Conservation (phyloP, 2,329 filamentous ascomycete species). For the Incumbomyces delicatus region DNA sequence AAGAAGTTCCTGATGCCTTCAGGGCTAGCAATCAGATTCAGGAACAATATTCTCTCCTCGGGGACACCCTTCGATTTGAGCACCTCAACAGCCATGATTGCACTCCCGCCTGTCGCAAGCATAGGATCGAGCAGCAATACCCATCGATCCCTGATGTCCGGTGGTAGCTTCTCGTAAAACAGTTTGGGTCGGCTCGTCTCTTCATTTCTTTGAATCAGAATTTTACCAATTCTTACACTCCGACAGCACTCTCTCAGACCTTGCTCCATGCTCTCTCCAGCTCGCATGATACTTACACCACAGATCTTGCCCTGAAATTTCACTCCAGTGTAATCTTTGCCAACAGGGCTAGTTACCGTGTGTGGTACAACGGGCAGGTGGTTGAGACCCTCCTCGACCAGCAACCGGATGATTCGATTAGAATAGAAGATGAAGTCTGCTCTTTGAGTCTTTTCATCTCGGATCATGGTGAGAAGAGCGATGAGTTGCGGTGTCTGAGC, state of each 20-base stretch:
- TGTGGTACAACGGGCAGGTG: conserved; percentile 87
- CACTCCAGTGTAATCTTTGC: conserved; percentile 77
- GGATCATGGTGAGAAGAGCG: conserved; percentile 92
- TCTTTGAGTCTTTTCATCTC: conserved; percentile 77
- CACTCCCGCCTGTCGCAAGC: conserved; percentile 95
- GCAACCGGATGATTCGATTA: conserved; percentile 89
- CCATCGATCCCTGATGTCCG: conserved; percentile 88
- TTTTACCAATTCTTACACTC: conserved; percentile 96
- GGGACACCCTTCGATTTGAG: conserved; percentile 82
- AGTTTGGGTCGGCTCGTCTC: conserved; percentile 85
- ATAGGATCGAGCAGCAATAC: conserved; percentile 94
- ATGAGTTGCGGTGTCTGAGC: conserved; percentile 94
- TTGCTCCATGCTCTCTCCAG: conserved; percentile 97
- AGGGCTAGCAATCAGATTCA: conserved; percentile 96
- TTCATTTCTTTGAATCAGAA: conserved; percentile 93
- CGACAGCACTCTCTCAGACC: conserved; percentile 92
- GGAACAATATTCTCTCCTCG: conserved; percentile 88
- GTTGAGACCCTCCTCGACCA: conserved; percentile 95
- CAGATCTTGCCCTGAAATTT: conserved; percentile 98
- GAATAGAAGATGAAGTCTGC: conserved; percentile 99
- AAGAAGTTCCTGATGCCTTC: conserved; percentile 86
- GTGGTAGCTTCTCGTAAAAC: conserved; percentile 95
- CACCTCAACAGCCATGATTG: conserved; percentile 93
- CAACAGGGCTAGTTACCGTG: conserved; percentile 82
- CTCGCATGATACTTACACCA: conserved; percentile 96